phyloP scores from a whole-genome alignment of 441 rosid species.

The Arabidopsis lyrata region DNA sequence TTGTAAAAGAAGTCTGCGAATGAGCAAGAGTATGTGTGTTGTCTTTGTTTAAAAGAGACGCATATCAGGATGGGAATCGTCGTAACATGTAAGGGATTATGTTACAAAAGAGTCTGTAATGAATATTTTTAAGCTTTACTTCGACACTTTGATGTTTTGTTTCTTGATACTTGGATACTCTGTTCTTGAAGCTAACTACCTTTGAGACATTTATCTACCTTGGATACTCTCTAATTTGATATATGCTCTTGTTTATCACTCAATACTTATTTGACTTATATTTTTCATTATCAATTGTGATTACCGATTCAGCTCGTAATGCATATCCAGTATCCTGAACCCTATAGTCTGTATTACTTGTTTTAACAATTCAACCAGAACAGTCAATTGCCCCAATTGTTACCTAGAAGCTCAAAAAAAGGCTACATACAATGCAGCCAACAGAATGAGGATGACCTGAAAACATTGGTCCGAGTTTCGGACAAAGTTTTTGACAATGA shows the following conservation, averaged over 20 bases:
- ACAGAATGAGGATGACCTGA: slow-evolving; percentile 15
- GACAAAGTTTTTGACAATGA: slow-evolving; percentile 10
- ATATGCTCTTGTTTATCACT: not conserved
- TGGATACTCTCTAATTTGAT: not conserved
- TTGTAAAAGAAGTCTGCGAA: slow-evolving; percentile 25
- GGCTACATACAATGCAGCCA: slow-evolving; percentile 2
- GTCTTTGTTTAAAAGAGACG: slow-evolving; percentile 24
- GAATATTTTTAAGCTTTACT: slow-evolving; percentile 1
- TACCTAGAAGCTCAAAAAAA: slow-evolving; percentile 19
- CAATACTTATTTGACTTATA: slow-evolving; percentile 1
- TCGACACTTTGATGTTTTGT: slow-evolving; percentile 6
- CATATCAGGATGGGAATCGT: slow-evolving; percentile 4
- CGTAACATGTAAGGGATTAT: slow-evolving; percentile 4
- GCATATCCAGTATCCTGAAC: not conserved
- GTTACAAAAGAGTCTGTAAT: slow-evolving; percentile 35
- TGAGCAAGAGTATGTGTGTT: slow-evolving; percentile 30
- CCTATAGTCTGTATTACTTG: not conserved
- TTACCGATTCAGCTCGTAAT: not conserved
- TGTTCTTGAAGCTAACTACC: slow-evolving; percentile 2
- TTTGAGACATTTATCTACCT: not conserved
- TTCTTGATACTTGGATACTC: not conserved
- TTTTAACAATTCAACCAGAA: not conserved
- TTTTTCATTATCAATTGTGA: not conserved
- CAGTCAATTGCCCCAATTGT: not conserved
- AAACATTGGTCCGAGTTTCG: slow-evolving; percentile 27